phyloP scores from a whole-genome alignment of 169 alveolate genomes.

The Eimeria sp. region DNA sequence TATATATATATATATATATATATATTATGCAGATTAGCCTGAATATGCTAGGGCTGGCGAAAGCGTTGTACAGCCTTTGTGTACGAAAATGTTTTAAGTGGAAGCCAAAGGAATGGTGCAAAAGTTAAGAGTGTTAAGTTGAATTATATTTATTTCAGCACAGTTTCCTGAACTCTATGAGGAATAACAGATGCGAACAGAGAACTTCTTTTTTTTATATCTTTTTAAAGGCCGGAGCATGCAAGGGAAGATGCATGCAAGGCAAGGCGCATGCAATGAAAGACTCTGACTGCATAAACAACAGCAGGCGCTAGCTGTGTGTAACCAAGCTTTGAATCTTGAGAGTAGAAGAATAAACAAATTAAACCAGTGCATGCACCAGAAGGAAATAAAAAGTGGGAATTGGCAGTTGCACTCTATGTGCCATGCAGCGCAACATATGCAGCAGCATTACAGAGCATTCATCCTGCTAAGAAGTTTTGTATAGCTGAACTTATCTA shows the following conservation, averaged over 20 bases:
- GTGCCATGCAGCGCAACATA: too few relatives aligned
- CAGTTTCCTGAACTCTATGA: background rate
- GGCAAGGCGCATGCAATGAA: too few relatives aligned
- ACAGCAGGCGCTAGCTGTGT: background rate
- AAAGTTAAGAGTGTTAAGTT: background rate
- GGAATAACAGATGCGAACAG: background rate
- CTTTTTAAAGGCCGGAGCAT: background rate
- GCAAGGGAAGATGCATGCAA: background rate
- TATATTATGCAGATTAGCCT: too few relatives aligned
- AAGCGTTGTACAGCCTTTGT: background rate
- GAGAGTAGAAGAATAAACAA: too few relatives aligned
- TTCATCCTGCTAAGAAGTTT: too few relatives aligned
- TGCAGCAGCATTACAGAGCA: too few relatives aligned
- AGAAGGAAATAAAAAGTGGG: too few relatives aligned
- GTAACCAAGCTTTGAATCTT: too few relatives aligned
- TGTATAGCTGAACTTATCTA: background rate
- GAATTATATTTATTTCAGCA: background rate
- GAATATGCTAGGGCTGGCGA: background rate
- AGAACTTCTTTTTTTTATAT: background rate
- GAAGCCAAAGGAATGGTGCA: background rate
- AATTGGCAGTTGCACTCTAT: too few relatives aligned
- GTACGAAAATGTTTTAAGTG: background rate
- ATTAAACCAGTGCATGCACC: too few relatives aligned
- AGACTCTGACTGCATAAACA: too few relatives aligned
- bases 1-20: too few relatives aligned